Base-by-base conservation (phyloP, 208 protist species). In the Leishmania major region DNA sequence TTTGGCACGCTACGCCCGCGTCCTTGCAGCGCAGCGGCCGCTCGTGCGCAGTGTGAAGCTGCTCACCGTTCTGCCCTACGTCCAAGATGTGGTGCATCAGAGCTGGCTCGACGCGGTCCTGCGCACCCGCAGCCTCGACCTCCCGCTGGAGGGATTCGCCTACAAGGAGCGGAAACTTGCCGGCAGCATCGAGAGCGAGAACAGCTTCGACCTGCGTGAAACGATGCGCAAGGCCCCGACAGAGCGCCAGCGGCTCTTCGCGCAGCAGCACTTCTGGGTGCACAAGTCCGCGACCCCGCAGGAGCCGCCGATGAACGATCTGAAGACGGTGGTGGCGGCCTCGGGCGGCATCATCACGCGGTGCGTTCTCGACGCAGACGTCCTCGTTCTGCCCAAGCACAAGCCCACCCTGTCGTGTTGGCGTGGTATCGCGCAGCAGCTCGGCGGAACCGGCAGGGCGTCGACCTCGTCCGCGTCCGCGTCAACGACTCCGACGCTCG, bases 11-110 rank as follows among this genome's bases (percentile, higher is more conserved):
- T 71, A 82, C 60, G 91, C 89, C 2, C 77, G 57, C 11, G 25
- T 91, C 22, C 83, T 96, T 19, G 90, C 95, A 4, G 89, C 87
- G 69, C 77, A 89, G 49, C 77, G 72, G 17, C 91, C 89, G 57
- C 89, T 96, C n/a, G 79, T 88, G 77, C 88, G 93, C 45, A 96
- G 93, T 53, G 85, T 96, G 35, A 96, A 96, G 79, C 84, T 96
- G 69, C 84, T 96, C 45, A 93, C 91, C 0, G 90, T 90, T 35
- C 80, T 95, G 49, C 91, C 91, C 2, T 93, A 84, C 57, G 84
- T 95, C 11, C 35, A 89, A 3, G 67, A 84, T 22, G 55, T 96
- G 1, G 91, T 94, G 75, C 57, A 90, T 10, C 59, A 80, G 19
- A 64, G 75, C 11, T 96, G 93, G 92, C 85, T 96, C 37, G 70